These are phyloP conservation scores for Solanum sparsipilum DNA, from an alignment of 257 asterid species.

Conservation along the genomic window DNA sequence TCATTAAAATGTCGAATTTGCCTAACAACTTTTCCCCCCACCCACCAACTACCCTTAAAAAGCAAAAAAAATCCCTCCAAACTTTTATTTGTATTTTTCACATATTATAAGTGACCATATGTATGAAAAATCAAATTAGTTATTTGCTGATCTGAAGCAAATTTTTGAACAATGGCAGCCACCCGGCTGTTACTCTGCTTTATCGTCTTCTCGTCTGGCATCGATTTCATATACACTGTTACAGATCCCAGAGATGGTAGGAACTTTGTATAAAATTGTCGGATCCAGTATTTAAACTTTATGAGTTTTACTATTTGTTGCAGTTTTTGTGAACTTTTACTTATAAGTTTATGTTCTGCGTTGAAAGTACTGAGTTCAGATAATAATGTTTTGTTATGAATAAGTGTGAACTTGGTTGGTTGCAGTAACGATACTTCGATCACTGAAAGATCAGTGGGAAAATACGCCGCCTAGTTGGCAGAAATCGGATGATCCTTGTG, in stretches of 20 bases:
- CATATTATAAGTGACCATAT: neutral
- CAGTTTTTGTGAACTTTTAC: neutral
- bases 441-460: conserved; percentile 71
- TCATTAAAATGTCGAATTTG: conserved; percentile 10
- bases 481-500: conserved; percentile 70
- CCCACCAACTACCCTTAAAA: neutral
- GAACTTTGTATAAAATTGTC: neutral
- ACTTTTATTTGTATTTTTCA: conserved; percentile 1
- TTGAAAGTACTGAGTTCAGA: neutral
- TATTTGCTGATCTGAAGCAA: neutral
- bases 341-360: neutral
- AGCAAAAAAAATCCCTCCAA: neutral
- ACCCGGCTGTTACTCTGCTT: conserved; percentile 16
- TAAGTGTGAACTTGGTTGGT: neutral
- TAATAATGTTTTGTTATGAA: neutral
- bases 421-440: conserved; percentile 76
- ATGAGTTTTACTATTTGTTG: neutral
- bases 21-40: neutral
- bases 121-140: neutral
- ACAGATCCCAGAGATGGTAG: conserved; percentile 46
- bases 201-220: conserved; percentile 11
- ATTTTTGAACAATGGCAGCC: conserved; percentile 24
- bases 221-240: neutral
- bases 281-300: neutral
- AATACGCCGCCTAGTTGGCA: conserved; percentile 75